These are phyloP conservation scores for Mycena latifolia DNA, from an alignment of 768 basidiomycete genomes.

Conservation along the genomic window DNA sequence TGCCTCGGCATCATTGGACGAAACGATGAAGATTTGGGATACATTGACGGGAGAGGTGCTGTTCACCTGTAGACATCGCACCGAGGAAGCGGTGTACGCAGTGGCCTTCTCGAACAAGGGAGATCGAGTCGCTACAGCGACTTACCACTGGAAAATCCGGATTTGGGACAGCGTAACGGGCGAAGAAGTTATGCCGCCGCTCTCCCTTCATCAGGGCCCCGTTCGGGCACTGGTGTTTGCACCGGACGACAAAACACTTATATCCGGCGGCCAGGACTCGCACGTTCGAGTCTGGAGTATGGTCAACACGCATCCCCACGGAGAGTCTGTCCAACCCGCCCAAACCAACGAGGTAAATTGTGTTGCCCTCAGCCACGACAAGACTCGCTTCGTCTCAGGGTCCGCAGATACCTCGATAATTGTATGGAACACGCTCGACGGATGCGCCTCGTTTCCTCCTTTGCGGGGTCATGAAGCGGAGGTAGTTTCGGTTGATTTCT, in stretches of 20 bases:
- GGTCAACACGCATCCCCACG: neutral
- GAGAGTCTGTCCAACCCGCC: neutral
- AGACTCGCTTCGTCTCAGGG: neutral
- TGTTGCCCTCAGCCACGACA: conserved; percentile 6
- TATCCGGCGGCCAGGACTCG: neutral
- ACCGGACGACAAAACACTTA: conserved; percentile 1
- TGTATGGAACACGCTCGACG: conserved; percentile 9
- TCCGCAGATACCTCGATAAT: neutral
- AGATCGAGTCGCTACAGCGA: neutral
- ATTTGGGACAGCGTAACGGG: conserved; percentile 13
- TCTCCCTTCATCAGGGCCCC: neutral
- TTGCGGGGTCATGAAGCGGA: neutral
- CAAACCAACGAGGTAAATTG: neutral
- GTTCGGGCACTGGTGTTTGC: neutral
- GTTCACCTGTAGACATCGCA: neutral
- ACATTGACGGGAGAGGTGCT: neutral
- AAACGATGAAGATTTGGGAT: conserved; percentile 11
- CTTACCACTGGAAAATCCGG: neutral
- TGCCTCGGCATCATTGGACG: neutral
- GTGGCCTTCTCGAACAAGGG: neutral
- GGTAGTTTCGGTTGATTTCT: conserved; percentile 1
- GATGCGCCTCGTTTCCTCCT: neutral
- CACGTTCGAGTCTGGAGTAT: conserved; percentile 1
- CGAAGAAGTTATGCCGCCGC: neutral
- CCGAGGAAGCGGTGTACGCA: neutral